Base-by-base conservation (phyloP, 169 alveolate species). In the Cryptosporidium ubiquitum region DNA sequence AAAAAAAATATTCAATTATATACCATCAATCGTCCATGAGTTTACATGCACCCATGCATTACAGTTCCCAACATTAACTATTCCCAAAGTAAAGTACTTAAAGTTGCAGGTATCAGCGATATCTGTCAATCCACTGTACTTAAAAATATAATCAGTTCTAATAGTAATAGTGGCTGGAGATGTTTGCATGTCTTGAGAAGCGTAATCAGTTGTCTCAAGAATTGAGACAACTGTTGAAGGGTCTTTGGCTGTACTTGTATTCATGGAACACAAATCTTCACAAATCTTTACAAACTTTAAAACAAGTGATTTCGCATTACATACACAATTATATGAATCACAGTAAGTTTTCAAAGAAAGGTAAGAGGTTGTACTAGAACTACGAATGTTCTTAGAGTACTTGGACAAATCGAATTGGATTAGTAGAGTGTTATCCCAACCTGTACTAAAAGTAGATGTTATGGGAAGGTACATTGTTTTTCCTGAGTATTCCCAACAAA, bases 401-500 rank as follows among this genome's bases (percentile, higher is more conserved):
- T 3, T 58, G 12, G 85, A 52, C 12, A 73, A 9, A 44, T 73
- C 71, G 9, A 73, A 73, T 40, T 73, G 85, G 14, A 73, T 35
- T 7, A 73, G 31, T 26, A 73, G n/a, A 20, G 85, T 55, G 16
- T 37, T 37, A 33, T 52, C 85, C 85, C 85, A 73, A 2, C 85
- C 85, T 23, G 57, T 58, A 57, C 68, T 73, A 9, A 0, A 37
- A 16, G 60, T 3, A 16, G 68, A 20, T 20, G 51, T 10, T 10
- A 73, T 31, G 26, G 85, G 85, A 35, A 73, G 69, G 35, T 55
- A 73, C 85, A 57, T 73, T 5, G 20, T 0, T 4, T 4, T 73
- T 18, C 70, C 85, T 5, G 85, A 73, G 26, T 73, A 37, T 55
- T 73, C 85, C 85, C 85, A 73, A 37, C 85, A 73, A 73, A 73